Evolutionary conservation across 495 filamentous ascomycete species (phyloP).

Genomic region (Parachaetomium inaequale): DNA sequence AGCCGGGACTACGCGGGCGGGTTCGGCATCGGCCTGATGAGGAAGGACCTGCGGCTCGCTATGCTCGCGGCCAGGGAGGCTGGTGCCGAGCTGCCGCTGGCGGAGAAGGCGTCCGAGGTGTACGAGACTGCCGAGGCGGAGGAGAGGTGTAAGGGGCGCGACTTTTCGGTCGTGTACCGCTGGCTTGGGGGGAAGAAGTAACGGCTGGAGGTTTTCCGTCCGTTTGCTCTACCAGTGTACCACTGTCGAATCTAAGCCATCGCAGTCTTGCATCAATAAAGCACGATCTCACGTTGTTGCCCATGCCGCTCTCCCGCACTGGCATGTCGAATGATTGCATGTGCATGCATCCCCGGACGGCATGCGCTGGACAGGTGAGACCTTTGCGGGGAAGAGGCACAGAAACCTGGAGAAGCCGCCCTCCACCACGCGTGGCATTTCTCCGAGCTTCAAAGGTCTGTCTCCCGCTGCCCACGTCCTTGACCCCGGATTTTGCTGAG

Average conservation of each 20-base stretch:
- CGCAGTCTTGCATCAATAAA: neutral
- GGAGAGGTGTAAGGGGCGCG: constrained; percentile 62
- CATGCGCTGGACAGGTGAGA: neutral
- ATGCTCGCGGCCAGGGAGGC: constrained; percentile 68
- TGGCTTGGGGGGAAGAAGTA: constrained; percentile 57
- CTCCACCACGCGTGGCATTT: neutral
- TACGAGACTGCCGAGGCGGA: constrained; percentile 61
- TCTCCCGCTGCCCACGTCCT: neutral
- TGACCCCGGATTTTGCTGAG: too few relatives aligned
- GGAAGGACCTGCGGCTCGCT: constrained; percentile 75
- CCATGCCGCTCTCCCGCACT: neutral
- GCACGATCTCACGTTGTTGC: neutral
- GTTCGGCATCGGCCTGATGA: constrained; percentile 79
- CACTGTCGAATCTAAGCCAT: too few relatives aligned
- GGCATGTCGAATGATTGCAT: neutral
- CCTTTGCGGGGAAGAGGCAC: neutral
- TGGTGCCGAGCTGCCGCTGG: constrained; percentile 62
- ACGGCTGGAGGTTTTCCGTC: neutral
- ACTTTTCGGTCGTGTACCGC: constrained; percentile 83
- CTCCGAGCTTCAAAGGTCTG: neutral
- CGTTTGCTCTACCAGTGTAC: too few relatives aligned
- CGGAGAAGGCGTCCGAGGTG: constrained; percentile 59
- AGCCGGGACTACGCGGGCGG: constrained; percentile 73
- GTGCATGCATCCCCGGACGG: neutral
- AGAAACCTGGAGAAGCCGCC: neutral